A percentile compares a stretch with the other conserved stretches of the same genome.
These are phyloP conservation scores for Peronospora farinosa DNA, from an alignment of 352 stramenopile genomes.

Conservation along the genomic window DNA sequence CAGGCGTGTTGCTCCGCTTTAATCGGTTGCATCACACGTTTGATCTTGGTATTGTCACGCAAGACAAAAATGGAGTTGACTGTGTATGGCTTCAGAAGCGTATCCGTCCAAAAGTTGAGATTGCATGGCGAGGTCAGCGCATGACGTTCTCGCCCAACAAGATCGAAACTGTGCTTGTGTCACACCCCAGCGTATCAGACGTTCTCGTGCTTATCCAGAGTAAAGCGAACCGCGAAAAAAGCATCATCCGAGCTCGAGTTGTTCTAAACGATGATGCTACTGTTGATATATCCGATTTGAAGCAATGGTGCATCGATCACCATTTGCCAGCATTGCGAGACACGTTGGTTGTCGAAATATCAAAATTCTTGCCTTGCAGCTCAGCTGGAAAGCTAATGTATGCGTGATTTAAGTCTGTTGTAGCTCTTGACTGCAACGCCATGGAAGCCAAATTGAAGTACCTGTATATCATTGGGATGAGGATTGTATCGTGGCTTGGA, in stretches of 20 bases:
- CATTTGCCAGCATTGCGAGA: constrained; percentile 34
- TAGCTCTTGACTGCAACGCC: background rate
- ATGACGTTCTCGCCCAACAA: constrained; percentile 24
- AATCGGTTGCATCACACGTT: constrained; percentile 44
- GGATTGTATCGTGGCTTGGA: background rate
- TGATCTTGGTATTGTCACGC: constrained; percentile 40
- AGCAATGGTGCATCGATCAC: constrained; percentile 29
- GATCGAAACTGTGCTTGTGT: constrained; percentile 36
- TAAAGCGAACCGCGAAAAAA: constrained; percentile 5
- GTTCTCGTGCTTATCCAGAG: constrained; percentile 46
- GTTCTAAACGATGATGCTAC: constrained; percentile 24
- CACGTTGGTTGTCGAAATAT: constrained; percentile 44
- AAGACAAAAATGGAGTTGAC: constrained; percentile 20
- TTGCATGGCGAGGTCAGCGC: constrained; percentile 29
- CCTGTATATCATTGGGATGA: background rate
- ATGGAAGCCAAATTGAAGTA: background rate
- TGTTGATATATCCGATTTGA: constrained; percentile 30
- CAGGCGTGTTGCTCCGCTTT: constrained; percentile 41
- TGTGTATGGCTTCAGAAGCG: constrained; percentile 67
- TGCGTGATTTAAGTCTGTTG: constrained; percentile 24
- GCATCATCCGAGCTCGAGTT: constrained; percentile 31
- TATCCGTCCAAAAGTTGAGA: constrained; percentile 39
- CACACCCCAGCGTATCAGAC: constrained; percentile 47
- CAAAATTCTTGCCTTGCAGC: constrained; percentile 67
- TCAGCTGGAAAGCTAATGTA: constrained; percentile 84